Evolutionary conservation across 352 stramenopile genomes (phyloP).

Genomic region (Phytophthora europaea): DNA sequence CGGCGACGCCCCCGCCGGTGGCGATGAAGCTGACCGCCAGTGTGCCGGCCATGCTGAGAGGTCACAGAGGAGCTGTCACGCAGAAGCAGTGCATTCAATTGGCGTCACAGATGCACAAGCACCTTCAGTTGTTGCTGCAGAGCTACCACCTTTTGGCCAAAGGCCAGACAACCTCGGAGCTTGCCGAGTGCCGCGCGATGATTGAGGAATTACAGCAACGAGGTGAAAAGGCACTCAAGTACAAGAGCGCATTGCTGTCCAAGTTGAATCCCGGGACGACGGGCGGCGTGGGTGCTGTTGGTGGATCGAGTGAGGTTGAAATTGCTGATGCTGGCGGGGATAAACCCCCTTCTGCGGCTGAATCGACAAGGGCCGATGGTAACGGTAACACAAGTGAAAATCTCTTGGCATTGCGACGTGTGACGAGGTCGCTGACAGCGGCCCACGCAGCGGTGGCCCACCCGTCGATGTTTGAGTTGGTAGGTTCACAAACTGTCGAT

Average conservation of each 20-base stretch:
- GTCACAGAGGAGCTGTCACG: constrained; percentile 46
- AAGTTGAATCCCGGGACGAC: constrained; percentile 57
- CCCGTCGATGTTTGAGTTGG: constrained; percentile 90
- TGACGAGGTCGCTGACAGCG: constrained; percentile 83
- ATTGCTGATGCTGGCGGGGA: not conserved
- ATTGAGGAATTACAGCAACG: constrained; percentile 73
- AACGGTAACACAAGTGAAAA: constrained; percentile 29
- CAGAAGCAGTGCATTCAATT: constrained; percentile 84
- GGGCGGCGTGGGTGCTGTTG: not conserved
- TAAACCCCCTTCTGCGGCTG: constrained; percentile 8
- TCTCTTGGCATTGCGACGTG: constrained; percentile 55
- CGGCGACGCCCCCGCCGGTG: constrained; percentile 2
- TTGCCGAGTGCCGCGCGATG: constrained; percentile 65
- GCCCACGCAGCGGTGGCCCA: constrained; percentile 83
- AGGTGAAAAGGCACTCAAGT: constrained; percentile 66
- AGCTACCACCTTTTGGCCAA: constrained; percentile 67
- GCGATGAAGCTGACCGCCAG: constrained; percentile 14
- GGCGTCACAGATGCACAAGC: constrained; percentile 91
- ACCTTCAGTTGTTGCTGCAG: constrained; percentile 84
- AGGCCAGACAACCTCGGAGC: constrained; percentile 9
- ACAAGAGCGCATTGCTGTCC: constrained; percentile 72
- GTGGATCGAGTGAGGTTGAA: constrained; percentile 13
- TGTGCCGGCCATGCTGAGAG: constrained; percentile 16
- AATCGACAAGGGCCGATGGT: constrained; percentile 2
- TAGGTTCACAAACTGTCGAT: constrained; percentile 69